Base-by-base conservation (phyloP, 108 stramenopile species). In the Cyclotella baltica region DNA sequence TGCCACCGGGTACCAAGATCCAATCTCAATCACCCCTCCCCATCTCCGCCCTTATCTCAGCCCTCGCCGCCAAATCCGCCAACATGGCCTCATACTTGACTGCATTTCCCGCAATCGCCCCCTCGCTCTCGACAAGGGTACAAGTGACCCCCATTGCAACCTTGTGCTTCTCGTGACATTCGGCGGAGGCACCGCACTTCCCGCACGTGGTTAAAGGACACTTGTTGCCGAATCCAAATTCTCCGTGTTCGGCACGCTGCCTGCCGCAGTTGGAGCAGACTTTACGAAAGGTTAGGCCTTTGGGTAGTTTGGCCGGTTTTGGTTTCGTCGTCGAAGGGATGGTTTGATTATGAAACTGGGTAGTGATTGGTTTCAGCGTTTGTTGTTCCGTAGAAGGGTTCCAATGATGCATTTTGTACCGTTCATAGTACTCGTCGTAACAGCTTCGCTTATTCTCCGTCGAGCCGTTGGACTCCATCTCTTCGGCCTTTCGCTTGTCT, bases 151-250 rank as follows among this genome's bases (percentile, higher is more conserved):
- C 93, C 93, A 94, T 94, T 8, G 73, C 67, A 16, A 50, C 58
- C 15, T 76, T 33, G 8, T 67, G 83, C 35, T 66, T 75, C n/a
- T 28, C 29, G 63, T 94, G 93, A 73, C 80, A 58, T 6, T 88
- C 67, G 22, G 69, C 36, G n/a, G 83, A 81, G 40, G 91, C 89
- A 15, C 87, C 81, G 53, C 93, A 94, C 23, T 84, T 83, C 3
- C 88, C 93, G 63, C 93, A 94, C 25, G 88, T 88, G 52, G 87
- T 66, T 53, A 86, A 89, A 35, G 82, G 80, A 58, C 93, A 94
- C 64, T 91, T 90, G 75, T 94, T 90, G 22, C 93, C 93, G 72
- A 92, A 94, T 31, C 93, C 91, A n/a, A 92, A 77, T 67, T 94
- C 93, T 4, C 90, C 91, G 70, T 94, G 93, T 67, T 94, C 91